These are phyloP conservation scores for Salix brachista DNA, from an alignment of 345 rosid genomes.

Conservation along the genomic window DNA sequence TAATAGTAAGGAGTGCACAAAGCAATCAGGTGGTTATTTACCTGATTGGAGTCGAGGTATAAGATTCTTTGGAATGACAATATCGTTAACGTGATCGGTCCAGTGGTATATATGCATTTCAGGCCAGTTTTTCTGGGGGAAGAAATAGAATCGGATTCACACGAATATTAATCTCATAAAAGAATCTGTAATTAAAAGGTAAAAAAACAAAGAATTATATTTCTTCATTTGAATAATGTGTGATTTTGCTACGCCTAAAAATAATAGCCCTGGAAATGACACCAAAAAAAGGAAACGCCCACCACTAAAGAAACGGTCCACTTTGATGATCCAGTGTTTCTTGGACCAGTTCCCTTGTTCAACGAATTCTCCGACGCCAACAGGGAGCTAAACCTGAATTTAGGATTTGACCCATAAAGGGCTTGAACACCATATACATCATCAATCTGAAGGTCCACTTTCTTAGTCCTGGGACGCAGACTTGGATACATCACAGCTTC, in stretches of 20 bases:
- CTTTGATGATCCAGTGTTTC: conserved; percentile 14
- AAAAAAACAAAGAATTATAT: not conserved
- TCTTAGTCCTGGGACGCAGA: conserved; percentile 55
- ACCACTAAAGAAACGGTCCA: conserved; percentile 32
- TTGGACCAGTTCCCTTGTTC: conserved; percentile 22
- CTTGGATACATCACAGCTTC: conserved; percentile 96
- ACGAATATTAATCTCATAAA: not conserved
- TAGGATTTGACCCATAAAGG: conserved; percentile 74
- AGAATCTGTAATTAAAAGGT: not conserved
- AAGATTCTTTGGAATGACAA: not conserved
- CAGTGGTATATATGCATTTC: too few species aligned
- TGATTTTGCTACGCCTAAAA: not conserved
- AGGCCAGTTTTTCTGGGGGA: too few species aligned
- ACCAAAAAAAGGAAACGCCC: conserved; percentile 2
- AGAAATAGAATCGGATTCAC: not conserved
- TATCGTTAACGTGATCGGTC: too few species aligned
- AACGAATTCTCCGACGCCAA: conserved; percentile 52
- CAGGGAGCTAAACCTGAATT: conserved; percentile 55
- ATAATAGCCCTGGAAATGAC: not conserved
- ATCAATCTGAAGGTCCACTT: conserved; percentile 63
- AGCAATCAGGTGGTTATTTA: conserved; percentile 2
- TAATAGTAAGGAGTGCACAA: not conserved
- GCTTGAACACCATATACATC: conserved; percentile 82
- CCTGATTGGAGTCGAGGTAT: not conserved
- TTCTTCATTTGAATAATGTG: not conserved